Conservation (phyloP, 768 basidiomycete species). For the Fomitopsis pulvina region DNA sequence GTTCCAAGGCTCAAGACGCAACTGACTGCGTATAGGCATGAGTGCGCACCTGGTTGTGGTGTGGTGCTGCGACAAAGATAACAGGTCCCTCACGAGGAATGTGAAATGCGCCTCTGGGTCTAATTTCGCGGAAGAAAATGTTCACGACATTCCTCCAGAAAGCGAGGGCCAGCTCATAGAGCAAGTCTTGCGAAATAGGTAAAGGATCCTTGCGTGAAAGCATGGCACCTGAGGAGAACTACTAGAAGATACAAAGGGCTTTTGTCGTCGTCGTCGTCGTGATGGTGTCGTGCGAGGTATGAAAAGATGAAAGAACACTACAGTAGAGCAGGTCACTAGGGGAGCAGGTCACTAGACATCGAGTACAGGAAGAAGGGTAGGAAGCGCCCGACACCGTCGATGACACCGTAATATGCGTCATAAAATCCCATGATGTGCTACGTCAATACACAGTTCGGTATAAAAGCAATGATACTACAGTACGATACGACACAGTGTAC, state of each 20-base stretch:
- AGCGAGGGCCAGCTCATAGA: conserved; percentile 71
- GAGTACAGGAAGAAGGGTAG: not conserved
- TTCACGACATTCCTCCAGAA: conserved; percentile 85
- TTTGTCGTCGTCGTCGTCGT: not conserved
- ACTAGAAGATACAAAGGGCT: not conserved
- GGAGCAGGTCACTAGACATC: not conserved
- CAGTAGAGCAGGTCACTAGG: not conserved
- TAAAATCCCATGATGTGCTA: not conserved
- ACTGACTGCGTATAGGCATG: not conserved
- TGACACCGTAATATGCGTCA: not conserved
- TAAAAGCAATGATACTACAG: conserved; percentile 1
- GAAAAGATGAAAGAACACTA: not conserved
- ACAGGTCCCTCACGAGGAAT: conserved; percentile 87
- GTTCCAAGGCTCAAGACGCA: not conserved
- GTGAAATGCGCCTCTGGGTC: conserved; percentile 91
- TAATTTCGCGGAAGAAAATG: conserved; percentile 95
- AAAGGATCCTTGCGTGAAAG: not conserved
- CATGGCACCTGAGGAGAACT: not conserved
- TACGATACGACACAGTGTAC: conserved; percentile 1
- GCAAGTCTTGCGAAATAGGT: conserved; percentile 18
- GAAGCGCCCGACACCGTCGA: not conserved
- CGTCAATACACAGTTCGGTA: not conserved
- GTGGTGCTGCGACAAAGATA: conserved; percentile 68
- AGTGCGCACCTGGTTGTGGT: conserved; percentile 20
- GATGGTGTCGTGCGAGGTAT: not conserved